Base-by-base conservation (phyloP, 1,284 basidiomycete genomes). In the Waitea zeae region DNA sequence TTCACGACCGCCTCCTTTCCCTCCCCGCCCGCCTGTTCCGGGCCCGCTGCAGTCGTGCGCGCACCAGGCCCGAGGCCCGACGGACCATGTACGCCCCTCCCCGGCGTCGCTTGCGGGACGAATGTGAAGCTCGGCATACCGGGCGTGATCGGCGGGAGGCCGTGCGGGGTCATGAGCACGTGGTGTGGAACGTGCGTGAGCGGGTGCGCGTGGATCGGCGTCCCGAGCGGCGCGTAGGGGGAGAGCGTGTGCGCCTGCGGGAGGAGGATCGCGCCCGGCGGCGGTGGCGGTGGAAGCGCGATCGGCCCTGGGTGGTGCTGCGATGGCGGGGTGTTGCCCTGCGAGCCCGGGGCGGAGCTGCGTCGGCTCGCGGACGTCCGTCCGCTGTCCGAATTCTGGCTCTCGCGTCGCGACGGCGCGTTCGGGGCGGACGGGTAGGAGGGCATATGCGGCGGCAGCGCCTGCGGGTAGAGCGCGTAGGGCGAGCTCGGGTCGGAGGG, bases 111-210 rank as follows among this genome's bases (percentile, higher is more conserved):
- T n/a, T n/a, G n/a, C n/a, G n/a, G n/a, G n/a, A n/a, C n/a, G 51
- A 81, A 81, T 15, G 64, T 69, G 53, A 82, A 83, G 7, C 74
- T 64, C 4, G 78, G 78, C 79, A 83, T 83, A 42, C 72, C 74
- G 1, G 78, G 78, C 17, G 79, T 83, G 36, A 83, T 78, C 2
- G 77, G 75, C 14, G 76, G 76, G 6, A 80, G 54, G 1, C 77
- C 79, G 42, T 70, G 70, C 18, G 76, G 73, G 9, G 75, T 80
- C 45, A 70, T 62, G 34, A 50, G 53, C 38, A 54, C 51, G 34
- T 58, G 57, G 36, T 55, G 37, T 26, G 52, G 50, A 47, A 48
- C 50, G 17, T 44, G 45, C 20, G 51, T 43, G 39, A 42, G 37
- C 34, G 51, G 52, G 35, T 44, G 35, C 17, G 59, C 59, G 36